These are phyloP conservation scores for Pelargonium nanum DNA, from an alignment of 345 rosid genomes.

Conservation along the genomic window DNA sequence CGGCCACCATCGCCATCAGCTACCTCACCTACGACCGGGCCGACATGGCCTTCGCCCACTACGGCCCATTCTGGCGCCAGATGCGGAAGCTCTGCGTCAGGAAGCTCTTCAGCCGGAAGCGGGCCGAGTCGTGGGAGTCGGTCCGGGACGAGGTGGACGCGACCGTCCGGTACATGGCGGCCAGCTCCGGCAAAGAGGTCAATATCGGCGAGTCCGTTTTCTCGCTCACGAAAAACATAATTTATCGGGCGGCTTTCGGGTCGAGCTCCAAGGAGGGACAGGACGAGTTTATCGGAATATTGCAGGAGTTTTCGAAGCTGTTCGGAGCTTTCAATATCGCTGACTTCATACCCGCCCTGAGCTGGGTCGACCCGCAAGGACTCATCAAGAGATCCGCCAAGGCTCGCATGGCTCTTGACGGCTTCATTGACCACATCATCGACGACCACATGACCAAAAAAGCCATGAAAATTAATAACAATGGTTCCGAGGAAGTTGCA, in stretches of 20 bases:
- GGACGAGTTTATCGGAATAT: constrained; percentile 60
- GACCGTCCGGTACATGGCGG: constrained; percentile 29
- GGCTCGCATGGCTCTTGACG: constrained; percentile 60
- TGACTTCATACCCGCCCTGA: constrained; percentile 65
- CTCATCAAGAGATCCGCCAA: constrained; percentile 38
- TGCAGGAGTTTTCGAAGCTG: constrained; percentile 89
- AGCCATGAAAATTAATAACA: background rate
- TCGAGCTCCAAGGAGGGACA: constrained; percentile 44
- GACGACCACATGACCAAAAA: constrained; percentile 62
- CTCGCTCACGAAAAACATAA: constrained; percentile 61
- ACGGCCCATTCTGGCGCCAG: constrained; percentile 97
- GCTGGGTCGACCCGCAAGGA: constrained; percentile 66
- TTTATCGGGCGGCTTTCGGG: constrained; percentile 79
- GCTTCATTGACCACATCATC: constrained; percentile 64
- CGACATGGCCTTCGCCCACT: constrained; percentile 95
- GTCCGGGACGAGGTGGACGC: constrained; percentile 76
- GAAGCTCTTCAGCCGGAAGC: constrained; percentile 80
- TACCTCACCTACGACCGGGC: constrained; percentile 83
- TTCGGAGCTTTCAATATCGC: constrained; percentile 90
- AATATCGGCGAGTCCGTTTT: constrained; percentile 76
- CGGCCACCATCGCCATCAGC: constrained; percentile 69
- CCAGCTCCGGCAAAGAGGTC: constrained; percentile 35
- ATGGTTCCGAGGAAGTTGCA: constrained; percentile 23
- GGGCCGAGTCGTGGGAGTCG: constrained; percentile 92
- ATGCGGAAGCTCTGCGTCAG: constrained; percentile 89